Conservation (phyloP, 2,329 filamentous ascomycete genomes). For the Talaromyces sp. region DNA sequence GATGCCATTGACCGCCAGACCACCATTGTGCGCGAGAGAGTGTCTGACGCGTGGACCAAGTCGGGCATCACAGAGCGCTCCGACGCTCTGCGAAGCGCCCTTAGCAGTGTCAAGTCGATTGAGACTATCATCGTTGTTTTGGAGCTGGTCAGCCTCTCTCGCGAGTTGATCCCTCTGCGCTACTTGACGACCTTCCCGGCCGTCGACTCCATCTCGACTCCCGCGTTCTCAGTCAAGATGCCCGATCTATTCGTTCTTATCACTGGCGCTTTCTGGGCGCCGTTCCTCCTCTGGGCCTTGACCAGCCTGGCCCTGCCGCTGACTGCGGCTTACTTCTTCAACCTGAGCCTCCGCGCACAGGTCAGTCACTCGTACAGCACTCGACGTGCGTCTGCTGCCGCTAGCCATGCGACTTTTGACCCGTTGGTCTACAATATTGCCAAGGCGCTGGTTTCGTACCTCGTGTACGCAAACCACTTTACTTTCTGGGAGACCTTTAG, state of each 20-base stretch:
- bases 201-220: conserved; percentile 50
- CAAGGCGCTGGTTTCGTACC: conserved; percentile 75
- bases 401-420: conserved; percentile 52
- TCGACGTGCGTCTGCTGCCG: conserved; percentile 18
- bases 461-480: conserved; percentile 62
- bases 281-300: conserved; percentile 68
- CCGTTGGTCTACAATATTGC: conserved; percentile 85
- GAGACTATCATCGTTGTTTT: conserved; percentile 62
- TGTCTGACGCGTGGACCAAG: conserved; percentile 29
- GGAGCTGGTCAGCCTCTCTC: conserved; percentile 66
- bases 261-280: conserved; percentile 75
- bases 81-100: conserved; percentile 59
- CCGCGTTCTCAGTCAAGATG: conserved; percentile 59
- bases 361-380: conserved; percentile 18
- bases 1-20: conserved; percentile 66
- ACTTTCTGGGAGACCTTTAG: conserved; percentile 33
- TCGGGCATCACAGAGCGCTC: conserved; percentile 44
- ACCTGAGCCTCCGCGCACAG: conserved; percentile 59
- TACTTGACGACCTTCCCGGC: conserved; percentile 70
- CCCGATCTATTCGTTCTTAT: conserved; percentile 78
- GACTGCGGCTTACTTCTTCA: conserved; percentile 81
- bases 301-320: conserved; percentile 68
- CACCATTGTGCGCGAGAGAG: conserved; percentile 27
- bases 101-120: conserved; percentile 65
- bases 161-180: conserved; percentile 63